These are phyloP conservation scores for Allantophomopsis lycopodina DNA, from an alignment of 2,329 filamentous ascomycete species.

Conservation along the genomic window DNA sequence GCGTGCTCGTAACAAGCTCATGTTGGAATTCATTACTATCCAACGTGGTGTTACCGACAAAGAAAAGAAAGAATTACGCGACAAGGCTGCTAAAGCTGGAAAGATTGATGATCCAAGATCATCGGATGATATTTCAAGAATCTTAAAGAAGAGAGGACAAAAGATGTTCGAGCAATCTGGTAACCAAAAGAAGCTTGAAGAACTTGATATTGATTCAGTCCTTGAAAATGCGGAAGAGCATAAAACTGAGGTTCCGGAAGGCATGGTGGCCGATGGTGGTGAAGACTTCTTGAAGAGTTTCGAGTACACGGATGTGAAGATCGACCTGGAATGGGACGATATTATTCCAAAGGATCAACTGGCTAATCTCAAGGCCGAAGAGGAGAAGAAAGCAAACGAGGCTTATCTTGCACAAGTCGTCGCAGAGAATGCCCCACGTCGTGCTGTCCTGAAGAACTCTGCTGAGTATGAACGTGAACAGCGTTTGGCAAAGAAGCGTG, in stretches of 20 bases:
- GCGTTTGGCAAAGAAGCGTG: constrained; percentile 50
- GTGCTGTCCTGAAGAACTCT: constrained; percentile 43
- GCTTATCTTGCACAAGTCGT: constrained; percentile 71
- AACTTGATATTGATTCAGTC: constrained; percentile 94
- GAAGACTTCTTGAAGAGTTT: constrained; percentile 86
- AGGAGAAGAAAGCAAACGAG: constrained; percentile 72
- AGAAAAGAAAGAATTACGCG: constrained; percentile 60
- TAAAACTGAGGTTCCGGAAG: constrained; percentile 88
- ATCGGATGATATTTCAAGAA: constrained; percentile 88
- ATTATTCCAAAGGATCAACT: constrained; percentile 94
- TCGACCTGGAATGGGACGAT: constrained; percentile 94
- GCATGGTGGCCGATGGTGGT: constrained; percentile 88
- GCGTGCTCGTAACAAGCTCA: constrained; percentile 89
- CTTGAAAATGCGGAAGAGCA: constrained; percentile 95
- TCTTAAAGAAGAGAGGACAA: constrained; percentile 94
- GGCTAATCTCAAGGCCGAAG: constrained; percentile 77
- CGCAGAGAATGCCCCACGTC: constrained; percentile 75
- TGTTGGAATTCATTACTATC: constrained; percentile 94
- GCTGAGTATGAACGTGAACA: constrained; percentile 49
- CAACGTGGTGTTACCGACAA: constrained; percentile 95
- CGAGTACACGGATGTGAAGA: constrained; percentile 95
- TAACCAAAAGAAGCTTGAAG: constrained; percentile 92
- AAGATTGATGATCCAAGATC: constrained; percentile 73
- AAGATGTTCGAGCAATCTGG: constrained; percentile 98
- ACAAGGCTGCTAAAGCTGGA: constrained; percentile 68